These are phyloP conservation scores for Yarrowia yakushimensis DNA, from an alignment of 805 yeast species.

Conservation along the genomic window DNA sequence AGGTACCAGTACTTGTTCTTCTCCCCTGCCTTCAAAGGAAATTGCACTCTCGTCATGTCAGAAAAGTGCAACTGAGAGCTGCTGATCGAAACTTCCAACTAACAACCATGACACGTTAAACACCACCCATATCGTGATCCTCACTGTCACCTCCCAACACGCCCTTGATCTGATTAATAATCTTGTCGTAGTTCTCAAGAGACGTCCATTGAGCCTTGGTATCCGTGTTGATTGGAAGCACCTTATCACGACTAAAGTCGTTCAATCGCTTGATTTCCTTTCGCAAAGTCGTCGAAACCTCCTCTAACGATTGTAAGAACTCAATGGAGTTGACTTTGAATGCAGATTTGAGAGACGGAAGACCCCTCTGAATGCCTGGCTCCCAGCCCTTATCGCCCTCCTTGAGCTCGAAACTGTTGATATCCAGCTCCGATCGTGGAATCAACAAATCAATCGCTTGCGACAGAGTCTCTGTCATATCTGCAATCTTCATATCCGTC, in stretches of 20 bases:
- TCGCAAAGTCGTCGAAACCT: constrained; percentile 57
- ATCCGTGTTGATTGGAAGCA: constrained; percentile 65
- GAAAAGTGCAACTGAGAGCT: no score
- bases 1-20: no score
- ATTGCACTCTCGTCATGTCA: no score
- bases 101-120: no score
- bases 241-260: constrained; percentile 44
- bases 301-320: constrained; percentile 55
- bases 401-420: constrained; percentile 32
- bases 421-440: constrained; percentile 13
- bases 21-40: no score
- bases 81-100: no score
- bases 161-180: constrained; percentile 30
- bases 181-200: constrained; percentile 48
- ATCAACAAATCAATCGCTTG: not conserved
- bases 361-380: constrained; percentile 29
- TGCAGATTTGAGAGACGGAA: constrained; percentile 37
- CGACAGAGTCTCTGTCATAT: not conserved
- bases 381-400: constrained; percentile 33
- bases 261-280: constrained; percentile 65
- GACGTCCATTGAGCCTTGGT: constrained; percentile 71
- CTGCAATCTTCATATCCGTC: constrained; percentile 32
- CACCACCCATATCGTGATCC: constrained; percentile 1
- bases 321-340: constrained; percentile 46
- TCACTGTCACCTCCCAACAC: not conserved